Evolutionary conservation across 495 filamentous ascomycete species (phyloP), one percentile per base, ranked within the genome.

Genomic region (Penicillium psychrofluorescens): DNA sequence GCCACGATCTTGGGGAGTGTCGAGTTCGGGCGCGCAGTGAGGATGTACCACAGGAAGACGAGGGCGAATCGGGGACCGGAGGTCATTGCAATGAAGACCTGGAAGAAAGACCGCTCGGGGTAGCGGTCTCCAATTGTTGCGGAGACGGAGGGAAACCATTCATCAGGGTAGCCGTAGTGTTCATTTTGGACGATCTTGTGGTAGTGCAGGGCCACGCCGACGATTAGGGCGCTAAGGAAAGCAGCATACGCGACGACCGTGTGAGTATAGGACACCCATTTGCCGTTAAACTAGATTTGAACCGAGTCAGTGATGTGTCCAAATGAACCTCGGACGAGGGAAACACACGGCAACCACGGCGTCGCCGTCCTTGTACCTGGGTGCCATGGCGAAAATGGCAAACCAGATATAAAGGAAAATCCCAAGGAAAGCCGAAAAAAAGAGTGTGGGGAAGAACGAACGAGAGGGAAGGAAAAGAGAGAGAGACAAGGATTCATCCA

Each of bases 71-170:
- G 81, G 59, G 94, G 91, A 39, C 88, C 87, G 31, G 94, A 97
- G 35, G 90, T 95, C 45, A 97, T 83, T 40, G 91, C 91, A 56
- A 99, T 99, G 56, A 97, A 95, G 40, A 97, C 56, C 76, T 94
- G 89, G 64, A 97, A 99, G 46, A 97, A 81, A 11, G 92, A 95
- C 37, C 94, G 83, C 62, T 99, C 94, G 28, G 94, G 94, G 60
- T 97, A 97, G 29, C 92, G 83, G 55, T 99, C 94, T 48, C 94
- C 94, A 63, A 99, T 99, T n/a, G 94, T 96, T 11, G 94, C 81
- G 28, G 91, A 96, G 22, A 99, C 94, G 15, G 94, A 99, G 33
- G 94, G 94, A 51, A 99, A 97, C 94, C 94, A 99, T 76, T 99
- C 94, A 34, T 95, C 72, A 1, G 94, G 94, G 65, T 95, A 99